These are phyloP conservation scores for Primulina tabacum DNA, from an alignment of 257 asterid species.

Conservation along the genomic window DNA sequence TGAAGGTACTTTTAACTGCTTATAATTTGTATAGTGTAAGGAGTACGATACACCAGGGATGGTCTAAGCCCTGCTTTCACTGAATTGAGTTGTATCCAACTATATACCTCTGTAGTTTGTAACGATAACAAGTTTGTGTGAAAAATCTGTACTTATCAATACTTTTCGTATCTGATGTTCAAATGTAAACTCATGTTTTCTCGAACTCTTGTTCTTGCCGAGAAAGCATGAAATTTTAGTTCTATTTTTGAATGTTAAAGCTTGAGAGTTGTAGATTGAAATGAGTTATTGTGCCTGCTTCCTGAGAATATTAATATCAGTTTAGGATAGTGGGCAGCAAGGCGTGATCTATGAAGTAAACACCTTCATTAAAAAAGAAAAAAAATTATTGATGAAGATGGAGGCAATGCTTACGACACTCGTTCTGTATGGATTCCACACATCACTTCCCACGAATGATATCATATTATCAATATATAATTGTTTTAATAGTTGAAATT, in stretches of 20 bases:
- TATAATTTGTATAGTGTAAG: conserved; percentile 56
- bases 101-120: conserved; percentile 15
- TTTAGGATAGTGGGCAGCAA: neutral
- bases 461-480: no score
- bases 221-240: conserved; percentile 22
- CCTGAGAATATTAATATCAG: neutral
- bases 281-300: conserved; percentile 23
- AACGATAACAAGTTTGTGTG: neutral
- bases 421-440: neutral
- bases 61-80: conserved; percentile 19
- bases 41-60: conserved; percentile 24
- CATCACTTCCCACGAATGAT: neutral
- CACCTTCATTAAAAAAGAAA: neutral
- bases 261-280: conserved; percentile 35
- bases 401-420: neutral
- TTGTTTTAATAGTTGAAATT: neutral
- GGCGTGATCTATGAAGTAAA: neutral
- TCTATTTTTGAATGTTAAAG: conserved; percentile 23
- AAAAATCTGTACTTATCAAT: neutral
- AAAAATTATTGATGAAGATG: neutral
- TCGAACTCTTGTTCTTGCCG: conserved; percentile 26
- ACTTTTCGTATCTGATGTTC: neutral
- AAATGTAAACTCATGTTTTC: conserved; percentile 2
- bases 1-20: conserved; percentile 40
- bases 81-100: conserved; percentile 27